Evolutionary conservation across 306 rosid genomes (phyloP), one percentile per base, ranked within the genome.

Genomic region (Inga leiocalycina): DNA sequence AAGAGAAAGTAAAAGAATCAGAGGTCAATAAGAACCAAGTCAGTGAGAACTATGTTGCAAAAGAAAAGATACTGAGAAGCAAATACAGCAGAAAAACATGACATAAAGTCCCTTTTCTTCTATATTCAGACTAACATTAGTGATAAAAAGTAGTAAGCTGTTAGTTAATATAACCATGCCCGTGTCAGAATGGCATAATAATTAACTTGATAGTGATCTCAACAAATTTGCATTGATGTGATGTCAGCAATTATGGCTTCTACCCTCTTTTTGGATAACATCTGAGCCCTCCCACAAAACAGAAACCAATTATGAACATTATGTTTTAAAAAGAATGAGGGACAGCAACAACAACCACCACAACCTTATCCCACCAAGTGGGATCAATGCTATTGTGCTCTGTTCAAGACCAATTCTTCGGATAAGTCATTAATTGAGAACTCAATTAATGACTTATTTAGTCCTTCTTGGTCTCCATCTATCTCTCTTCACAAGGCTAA

Each of bases 21-120:
- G 9, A 74, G 34, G 69, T 72, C 68, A 74, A 20, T 71, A 59
- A 43, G 48, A 57, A 16, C 34, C 3, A 46, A 46, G 52, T 71
- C 71, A 61, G 39, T 17, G 17, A 54, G 2, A 17, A 54, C 0
- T 1, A 39, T n/a, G 54, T 69, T 70, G 83, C 30, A 59, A 67
- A 87, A 77, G 37, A 16, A 67, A 14, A 48, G 62, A 30, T 77
- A 75, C 34, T 54, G 79, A 19, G 17, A 81, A 59, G 73, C 70
- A 70, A 76, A 51, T 30, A 61, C 64, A 73, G 48, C 27, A 68
- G 34, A 67, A 24, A 48, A 81, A 79, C 30, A 64, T 5, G 6
- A 30, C 2, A 54, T 67, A 14, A 74, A 65, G 19, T 35, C 48
- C 24, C n/a, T 75, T 69, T 52, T 75, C 67, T 62, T 39, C 37